Evolutionary conservation across 805 yeast species (phyloP).

Genomic region (Pichia insulana): DNA sequence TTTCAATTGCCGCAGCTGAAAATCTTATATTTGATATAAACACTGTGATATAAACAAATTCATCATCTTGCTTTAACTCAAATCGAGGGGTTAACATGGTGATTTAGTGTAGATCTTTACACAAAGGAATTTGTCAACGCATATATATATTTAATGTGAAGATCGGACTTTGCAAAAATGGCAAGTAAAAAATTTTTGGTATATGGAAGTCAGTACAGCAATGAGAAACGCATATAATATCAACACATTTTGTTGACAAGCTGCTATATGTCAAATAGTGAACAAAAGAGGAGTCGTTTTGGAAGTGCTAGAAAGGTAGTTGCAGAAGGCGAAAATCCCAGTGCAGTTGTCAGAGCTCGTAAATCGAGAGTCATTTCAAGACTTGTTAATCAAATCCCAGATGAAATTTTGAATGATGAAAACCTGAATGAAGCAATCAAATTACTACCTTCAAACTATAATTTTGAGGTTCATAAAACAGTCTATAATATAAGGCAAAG

Average conservation of each 20-base stretch:
- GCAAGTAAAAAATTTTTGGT: too few relatives aligned
- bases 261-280: constrained; percentile 1
- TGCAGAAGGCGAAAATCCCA: neutral
- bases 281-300: constrained; percentile 20
- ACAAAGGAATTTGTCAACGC: neutral
- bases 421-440: constrained; percentile 80
- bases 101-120: neutral
- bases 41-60: constrained; percentile 53
- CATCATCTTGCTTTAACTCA: constrained; percentile 67
- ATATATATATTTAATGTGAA: too few relatives aligned
- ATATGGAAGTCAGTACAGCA: too few relatives aligned
- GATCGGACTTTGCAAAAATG: too few relatives aligned
- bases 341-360: constrained; percentile 12
- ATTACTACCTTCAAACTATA: constrained; percentile 82
- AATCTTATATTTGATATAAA: constrained; percentile 67
- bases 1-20: constrained; percentile 64
- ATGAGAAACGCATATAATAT: too few relatives aligned
- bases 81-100: constrained; percentile 84
- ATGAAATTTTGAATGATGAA: constrained; percentile 67
- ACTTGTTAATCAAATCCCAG: constrained; percentile 80
- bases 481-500: constrained; percentile 82
- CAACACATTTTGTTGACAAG: too few relatives aligned
- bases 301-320: constrained; percentile 20
- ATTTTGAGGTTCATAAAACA: constrained; percentile 92
- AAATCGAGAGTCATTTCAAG: constrained; percentile 39